Evolutionary conservation across 1,139 yeast species (phyloP).

Genomic region (Entelexis sorbosivorans): DNA sequence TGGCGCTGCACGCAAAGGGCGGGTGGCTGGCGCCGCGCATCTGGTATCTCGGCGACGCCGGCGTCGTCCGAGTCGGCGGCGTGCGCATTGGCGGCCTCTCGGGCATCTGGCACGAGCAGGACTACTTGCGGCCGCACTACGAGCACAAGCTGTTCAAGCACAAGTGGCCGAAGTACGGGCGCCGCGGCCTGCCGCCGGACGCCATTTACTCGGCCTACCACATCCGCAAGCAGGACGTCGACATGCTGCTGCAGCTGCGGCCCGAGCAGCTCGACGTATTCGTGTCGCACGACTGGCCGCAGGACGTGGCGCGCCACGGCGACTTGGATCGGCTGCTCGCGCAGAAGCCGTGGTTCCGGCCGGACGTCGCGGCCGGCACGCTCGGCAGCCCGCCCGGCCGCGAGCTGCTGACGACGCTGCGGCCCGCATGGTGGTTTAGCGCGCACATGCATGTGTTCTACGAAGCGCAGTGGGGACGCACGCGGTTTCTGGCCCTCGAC

Average conservation of each 20-base stretch:
- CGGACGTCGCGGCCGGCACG: slow-evolving; percentile 47
- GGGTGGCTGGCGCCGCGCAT: slow-evolving; percentile 93
- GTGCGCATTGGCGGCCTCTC: slow-evolving; percentile 69
- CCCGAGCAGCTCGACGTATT: slow-evolving; percentile 39
- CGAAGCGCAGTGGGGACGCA: slow-evolving; percentile 42
- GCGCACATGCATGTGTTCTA: slow-evolving; percentile 80
- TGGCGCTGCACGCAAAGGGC: slow-evolving; percentile 67
- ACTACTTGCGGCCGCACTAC: slow-evolving; percentile 34
- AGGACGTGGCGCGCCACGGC: slow-evolving; percentile 61
- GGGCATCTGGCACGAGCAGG: slow-evolving; percentile 59
- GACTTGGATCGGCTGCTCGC: slow-evolving; percentile 39
- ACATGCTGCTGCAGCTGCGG: slow-evolving; percentile 40
- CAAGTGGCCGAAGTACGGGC: neutral
- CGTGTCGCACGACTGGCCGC: slow-evolving; percentile 93
- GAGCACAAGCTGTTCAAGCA: slow-evolving; percentile 28
- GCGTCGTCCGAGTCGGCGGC: slow-evolving; percentile 64
- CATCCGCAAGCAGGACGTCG: slow-evolving; percentile 51
- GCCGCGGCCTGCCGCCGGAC: slow-evolving; percentile 24
- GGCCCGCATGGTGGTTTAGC: slow-evolving; percentile 71
- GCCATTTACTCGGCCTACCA: slow-evolving; percentile 60
- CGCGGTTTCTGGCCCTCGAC: slow-evolving; percentile 70
- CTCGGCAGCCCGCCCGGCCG: slow-evolving; percentile 72
- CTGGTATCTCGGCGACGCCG: slow-evolving; percentile 75
- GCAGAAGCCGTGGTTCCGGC: slow-evolving; percentile 54
- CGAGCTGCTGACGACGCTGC: slow-evolving; percentile 42